Percentiles rank a stretch among this genome's conserved stretches.
Evolutionary conservation across 2,329 filamentous ascomycete species (phyloP).

Genomic region (Microdochium nivale): DNA sequence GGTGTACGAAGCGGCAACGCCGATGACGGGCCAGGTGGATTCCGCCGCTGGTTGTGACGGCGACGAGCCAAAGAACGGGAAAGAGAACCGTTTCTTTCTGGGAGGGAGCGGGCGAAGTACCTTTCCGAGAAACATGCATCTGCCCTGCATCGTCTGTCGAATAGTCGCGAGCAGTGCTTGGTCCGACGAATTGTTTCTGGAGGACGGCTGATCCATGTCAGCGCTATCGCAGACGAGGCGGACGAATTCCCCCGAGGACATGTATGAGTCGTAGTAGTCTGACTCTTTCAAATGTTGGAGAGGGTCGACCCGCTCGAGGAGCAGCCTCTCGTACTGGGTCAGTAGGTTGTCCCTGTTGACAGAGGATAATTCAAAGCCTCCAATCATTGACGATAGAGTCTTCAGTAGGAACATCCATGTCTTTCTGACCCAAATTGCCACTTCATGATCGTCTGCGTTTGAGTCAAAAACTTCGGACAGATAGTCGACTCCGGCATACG

Average conservation of each 20-base stretch:
- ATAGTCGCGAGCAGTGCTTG: background rate
- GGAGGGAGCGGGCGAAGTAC: background rate
- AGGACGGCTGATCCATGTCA: background rate
- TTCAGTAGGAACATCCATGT: background rate
- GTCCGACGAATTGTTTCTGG: background rate
- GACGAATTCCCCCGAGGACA: background rate
- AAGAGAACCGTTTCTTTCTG: background rate
- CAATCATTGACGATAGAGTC: background rate
- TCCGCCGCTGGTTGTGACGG: background rate
- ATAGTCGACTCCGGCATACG: background rate
- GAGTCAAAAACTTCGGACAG: background rate
- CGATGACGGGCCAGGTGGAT: background rate
- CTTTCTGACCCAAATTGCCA: background rate
- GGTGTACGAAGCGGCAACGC: background rate
- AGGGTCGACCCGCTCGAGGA: background rate
- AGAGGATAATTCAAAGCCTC: background rate
- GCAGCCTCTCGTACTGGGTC: background rate
- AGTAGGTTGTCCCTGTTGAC: background rate
- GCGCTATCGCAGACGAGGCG: background rate
- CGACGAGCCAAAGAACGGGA: background rate
- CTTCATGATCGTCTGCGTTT: background rate
- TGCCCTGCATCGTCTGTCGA: background rate
- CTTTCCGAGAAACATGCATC: background rate
- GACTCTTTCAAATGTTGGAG: background rate
- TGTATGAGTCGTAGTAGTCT: slow-evolving; percentile 1